phyloP scores from a whole-genome alignment of 129 eudicot species.

The carrot (Daucus carota) region DH1_v3.0 NC_030383.2:61833001-61833500 shows the following conservation, averaged over 20 bases:
- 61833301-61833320: slow-evolving; percentile 13
- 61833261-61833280: slow-evolving; percentile 71
- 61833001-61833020: not conserved
- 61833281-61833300: not conserved
- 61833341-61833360: not conserved
- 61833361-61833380: slow-evolving; percentile 15
- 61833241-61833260: slow-evolving; percentile 96
- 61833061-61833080: not conserved
- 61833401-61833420: slow-evolving; percentile 78
- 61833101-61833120: not conserved
- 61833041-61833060: not conserved
- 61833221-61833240: slow-evolving; percentile 91
- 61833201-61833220: slow-evolving; percentile 96
- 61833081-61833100: not conserved
- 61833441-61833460: slow-evolving; percentile 38
- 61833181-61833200: slow-evolving; percentile 97
- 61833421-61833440: slow-evolving; percentile 70
- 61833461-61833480: slow-evolving; percentile 22
- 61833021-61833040: not conserved
- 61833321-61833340: too few relatives aligned
- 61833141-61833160: slow-evolving; percentile 70
- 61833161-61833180: slow-evolving; percentile 90
- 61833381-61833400: slow-evolving; percentile 94
- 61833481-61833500: slow-evolving; percentile 31
- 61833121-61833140: not conserved